Evolutionary conservation across 257 asterid species (phyloP).

Genomic region (Hygrophila difformis): DNA sequence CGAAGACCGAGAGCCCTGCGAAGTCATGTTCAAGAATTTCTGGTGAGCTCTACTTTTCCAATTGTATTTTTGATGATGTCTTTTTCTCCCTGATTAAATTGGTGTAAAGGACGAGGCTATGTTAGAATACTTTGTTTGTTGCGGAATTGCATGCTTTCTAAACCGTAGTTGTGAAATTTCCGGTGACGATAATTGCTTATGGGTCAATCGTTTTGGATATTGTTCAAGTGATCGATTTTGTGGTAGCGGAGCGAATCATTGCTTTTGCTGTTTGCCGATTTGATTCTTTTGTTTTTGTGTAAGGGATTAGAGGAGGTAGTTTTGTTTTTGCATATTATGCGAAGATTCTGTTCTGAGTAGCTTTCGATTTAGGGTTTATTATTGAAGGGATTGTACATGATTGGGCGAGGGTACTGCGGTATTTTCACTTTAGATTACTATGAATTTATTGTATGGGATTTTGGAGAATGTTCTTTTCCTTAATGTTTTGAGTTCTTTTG

Average conservation of each 20-base stretch:
- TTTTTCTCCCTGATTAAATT: slow-evolving; percentile 7
- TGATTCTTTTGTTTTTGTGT: neutral
- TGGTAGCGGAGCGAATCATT: neutral
- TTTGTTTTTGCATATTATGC: too few relatives aligned
- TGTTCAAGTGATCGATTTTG: slow-evolving; percentile 2
- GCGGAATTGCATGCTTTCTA: neutral
- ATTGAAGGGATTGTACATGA: slow-evolving; percentile 3
- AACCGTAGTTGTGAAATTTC: too few relatives aligned
- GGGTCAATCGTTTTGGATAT: slow-evolving; percentile 13
- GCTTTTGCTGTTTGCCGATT: too few relatives aligned
- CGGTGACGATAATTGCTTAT: slow-evolving; percentile 6
- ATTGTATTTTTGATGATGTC: too few relatives aligned
- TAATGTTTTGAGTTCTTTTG: too few relatives aligned
- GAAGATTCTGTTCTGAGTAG: neutral
- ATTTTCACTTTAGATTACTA: neutral
- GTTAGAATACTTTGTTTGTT: slow-evolving; percentile 14
- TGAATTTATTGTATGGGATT: slow-evolving; percentile 3
- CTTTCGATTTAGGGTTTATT: neutral
- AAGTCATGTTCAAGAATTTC: slow-evolving; percentile 43
- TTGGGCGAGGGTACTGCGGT: neutral
- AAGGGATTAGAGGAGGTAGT: slow-evolving; percentile 1
- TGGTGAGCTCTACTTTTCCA: slow-evolving; percentile 23
- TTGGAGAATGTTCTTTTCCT: too few relatives aligned
- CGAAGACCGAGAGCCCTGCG: slow-evolving; percentile 23
- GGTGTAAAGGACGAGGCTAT: neutral